Percentiles rank a stretch among this genome's conserved stretches.
Evolutionary conservation across 148 eudicot species (phyloP).

Genomic region (Salicornia ramosissima): DNA sequence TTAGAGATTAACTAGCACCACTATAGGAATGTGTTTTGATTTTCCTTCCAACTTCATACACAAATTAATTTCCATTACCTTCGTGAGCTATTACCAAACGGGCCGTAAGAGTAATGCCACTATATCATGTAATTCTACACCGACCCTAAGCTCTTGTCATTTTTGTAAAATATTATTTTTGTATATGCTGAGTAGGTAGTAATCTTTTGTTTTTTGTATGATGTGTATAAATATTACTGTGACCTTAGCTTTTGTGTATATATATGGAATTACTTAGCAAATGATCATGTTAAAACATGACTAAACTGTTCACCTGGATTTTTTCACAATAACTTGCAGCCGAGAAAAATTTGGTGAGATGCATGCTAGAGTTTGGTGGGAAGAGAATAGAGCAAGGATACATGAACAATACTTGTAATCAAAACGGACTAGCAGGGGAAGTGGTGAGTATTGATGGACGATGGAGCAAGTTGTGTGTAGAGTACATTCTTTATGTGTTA

Average conservation of each 20-base stretch:
- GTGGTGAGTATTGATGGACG: neutral
- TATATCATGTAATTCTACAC: neutral
- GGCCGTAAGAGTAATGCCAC: too few species aligned
- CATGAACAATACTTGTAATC: constrained; percentile 72
- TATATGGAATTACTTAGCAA: neutral
- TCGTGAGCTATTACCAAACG: too few species aligned
- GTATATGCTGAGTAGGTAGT: neutral
- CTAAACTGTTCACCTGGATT: constrained; percentile 3
- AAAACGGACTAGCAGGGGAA: neutral
- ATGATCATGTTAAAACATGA: neutral
- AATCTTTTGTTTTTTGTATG: neutral
- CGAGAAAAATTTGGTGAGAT: constrained; percentile 92
- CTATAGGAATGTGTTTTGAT: too few species aligned
- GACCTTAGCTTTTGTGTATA: neutral
- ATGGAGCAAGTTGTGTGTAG: constrained; percentile 10
- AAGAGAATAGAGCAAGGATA: constrained; percentile 87
- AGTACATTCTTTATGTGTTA: constrained; percentile 17
- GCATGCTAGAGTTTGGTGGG: constrained; percentile 98
- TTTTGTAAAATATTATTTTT: neutral
- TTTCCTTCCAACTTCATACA: too few species aligned
- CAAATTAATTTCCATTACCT: too few species aligned
- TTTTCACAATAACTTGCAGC: constrained; percentile 39
- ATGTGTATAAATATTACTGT: neutral
- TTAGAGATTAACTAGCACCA: too few species aligned
- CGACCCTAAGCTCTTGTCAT: neutral